Base-by-base conservation (phyloP, 2,329 filamentous ascomycete species). In the Diaporthe ilicicola region DNA sequence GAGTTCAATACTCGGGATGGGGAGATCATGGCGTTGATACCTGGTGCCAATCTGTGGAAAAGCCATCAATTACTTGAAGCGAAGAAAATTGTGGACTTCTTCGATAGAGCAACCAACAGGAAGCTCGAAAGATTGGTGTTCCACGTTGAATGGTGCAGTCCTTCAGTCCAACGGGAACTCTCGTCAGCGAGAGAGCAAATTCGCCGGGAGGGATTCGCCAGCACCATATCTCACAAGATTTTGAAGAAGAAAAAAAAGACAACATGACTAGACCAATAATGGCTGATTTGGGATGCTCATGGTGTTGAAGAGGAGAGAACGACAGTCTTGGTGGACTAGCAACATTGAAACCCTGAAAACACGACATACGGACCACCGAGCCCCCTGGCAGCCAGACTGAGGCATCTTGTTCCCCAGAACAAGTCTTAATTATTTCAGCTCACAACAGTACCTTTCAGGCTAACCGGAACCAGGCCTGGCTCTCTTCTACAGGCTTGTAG, bases 91-190 rank as follows among this genome's bases (percentile, higher is more conserved):
- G 70, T 76, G 3, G 55, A 72, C 19, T 27, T 68, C 13, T 72
- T 77, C 19, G 65, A 55, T 19, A 64, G 74, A 56, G 75, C 75
- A 5, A 75, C 76, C 22, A 65, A 42, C 55, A 72, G 69, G 61
- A 70, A 72, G 9, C 22, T 51, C 9, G 48, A 39, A 3, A n/a
- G 24, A 9, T 7, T 66, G 32, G 9, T 10, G 22, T 42, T 66
- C 15, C 37, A 53, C 12, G 34, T 66, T 15, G 48, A 27, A 22
- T 66, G 62, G 62, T 42, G 29, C 9, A 10, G 37, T 17, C 27
- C 34, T 5, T 42, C 48, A 2, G 17, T 66, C 22, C 42, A 22
- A 29, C 62, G 29, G 22, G 24, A n/a, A 3, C 3, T 53, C 5
- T 66, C 62, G 22, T n/a, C 42, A 5, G n/a, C 19, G 19, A 34